phyloP scores from a whole-genome alignment of 2,329 filamentous ascomycete species.

The Hypoxylon sp. region DNA sequence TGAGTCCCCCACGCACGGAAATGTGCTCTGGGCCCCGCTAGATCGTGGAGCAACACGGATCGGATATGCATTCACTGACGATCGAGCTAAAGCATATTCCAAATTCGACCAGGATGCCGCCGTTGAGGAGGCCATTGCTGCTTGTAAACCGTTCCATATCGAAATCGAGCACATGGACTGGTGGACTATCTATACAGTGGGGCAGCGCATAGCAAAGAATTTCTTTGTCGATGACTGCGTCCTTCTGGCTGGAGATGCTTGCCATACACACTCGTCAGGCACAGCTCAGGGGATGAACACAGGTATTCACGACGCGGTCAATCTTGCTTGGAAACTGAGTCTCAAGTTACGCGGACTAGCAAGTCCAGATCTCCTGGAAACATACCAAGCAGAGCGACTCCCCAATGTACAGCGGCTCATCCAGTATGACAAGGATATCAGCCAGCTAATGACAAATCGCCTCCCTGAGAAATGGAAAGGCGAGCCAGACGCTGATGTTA shows the following conservation, averaged over 20 bases:
- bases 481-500: conserved; percentile 59
- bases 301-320: conserved; percentile 64
- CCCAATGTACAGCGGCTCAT: conserved; percentile 58
- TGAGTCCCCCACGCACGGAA: conserved; percentile 67
- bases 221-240: conserved; percentile 70
- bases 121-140: conserved; percentile 63
- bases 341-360: conserved; percentile 50
- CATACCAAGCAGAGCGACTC: conserved; percentile 59
- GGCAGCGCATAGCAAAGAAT: conserved; percentile 70
- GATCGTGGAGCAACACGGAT: conserved; percentile 69
- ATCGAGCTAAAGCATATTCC: conserved; percentile 57
- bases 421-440: conserved; percentile 59
- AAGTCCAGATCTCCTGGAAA: conserved; percentile 53
- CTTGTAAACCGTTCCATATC: conserved; percentile 60
- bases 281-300: conserved; percentile 67
- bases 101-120: conserved; percentile 65
- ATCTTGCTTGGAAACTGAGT: conserved; percentile 63
- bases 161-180: conserved; percentile 63
- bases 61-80: conserved; percentile 66
- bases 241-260: conserved; percentile 66
- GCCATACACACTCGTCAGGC: conserved; percentile 63
- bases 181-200: conserved; percentile 66
- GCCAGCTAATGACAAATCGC: conserved; percentile 58
- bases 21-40: conserved; percentile 68
- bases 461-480: conserved; percentile 58